These are phyloP conservation scores for Boletus reticuloceps DNA, from an alignment of 768 basidiomycete genomes.

Conservation along the genomic window DNA sequence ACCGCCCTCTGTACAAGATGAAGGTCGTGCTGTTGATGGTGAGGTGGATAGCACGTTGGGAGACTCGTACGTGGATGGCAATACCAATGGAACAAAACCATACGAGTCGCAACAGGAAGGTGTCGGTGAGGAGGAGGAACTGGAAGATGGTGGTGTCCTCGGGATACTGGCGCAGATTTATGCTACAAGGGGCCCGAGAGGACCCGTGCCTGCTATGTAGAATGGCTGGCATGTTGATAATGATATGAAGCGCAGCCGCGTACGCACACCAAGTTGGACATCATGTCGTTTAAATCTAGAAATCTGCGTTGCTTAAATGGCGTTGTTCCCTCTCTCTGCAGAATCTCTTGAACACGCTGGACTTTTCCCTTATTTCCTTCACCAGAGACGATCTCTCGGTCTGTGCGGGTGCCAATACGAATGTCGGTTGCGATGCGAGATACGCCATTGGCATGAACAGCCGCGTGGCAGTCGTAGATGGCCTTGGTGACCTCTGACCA, in stretches of 20 bases:
- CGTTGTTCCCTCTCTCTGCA: conserved; percentile 38
- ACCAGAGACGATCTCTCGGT: conserved; percentile 60
- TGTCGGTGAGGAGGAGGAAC: conserved; percentile 56
- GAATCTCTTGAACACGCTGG: conserved; percentile 74
- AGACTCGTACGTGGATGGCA: conserved; percentile 76
- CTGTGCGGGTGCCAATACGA: conserved; percentile 86
- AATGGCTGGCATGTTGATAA: neutral
- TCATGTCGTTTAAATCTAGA: neutral
- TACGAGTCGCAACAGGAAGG: conserved; percentile 44
- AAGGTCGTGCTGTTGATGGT: conserved; percentile 50
- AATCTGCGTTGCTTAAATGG: neutral
- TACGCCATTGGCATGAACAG: conserved; percentile 74
- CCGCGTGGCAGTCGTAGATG: conserved; percentile 89
- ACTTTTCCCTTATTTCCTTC: conserved; percentile 81
- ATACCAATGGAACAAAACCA: conserved; percentile 38
- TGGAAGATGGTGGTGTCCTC: conserved; percentile 81
- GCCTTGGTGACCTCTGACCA: conserved; percentile 83
- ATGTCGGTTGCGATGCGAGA: conserved; percentile 88
- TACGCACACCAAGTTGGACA: neutral
- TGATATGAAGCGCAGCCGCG: neutral
- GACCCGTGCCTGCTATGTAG: conserved; percentile 45
- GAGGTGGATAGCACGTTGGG: conserved; percentile 58
- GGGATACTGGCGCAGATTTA: conserved; percentile 88
- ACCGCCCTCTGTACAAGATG: conserved; percentile 34
- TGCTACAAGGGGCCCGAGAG: conserved; percentile 49